phyloP scores from a whole-genome alignment of 805 yeast species.

The Kodamaea kaohsiungensis region DNA sequence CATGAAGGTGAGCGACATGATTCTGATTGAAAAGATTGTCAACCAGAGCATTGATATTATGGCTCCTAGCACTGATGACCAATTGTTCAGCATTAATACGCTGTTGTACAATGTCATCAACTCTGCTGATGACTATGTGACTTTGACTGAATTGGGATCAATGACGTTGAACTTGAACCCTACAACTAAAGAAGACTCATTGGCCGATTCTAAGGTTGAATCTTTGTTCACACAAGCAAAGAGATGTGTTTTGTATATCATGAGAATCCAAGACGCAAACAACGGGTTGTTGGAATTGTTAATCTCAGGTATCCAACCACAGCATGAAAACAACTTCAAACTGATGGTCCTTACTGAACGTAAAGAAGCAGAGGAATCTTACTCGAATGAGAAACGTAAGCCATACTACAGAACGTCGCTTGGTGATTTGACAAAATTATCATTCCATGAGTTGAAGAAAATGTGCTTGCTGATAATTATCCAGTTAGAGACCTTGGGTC shows the following conservation, averaged over 20 bases:
- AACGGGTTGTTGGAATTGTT: slow-evolving; percentile 64
- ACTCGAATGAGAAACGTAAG: slow-evolving; percentile 35
- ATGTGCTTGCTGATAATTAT: slow-evolving; percentile 72
- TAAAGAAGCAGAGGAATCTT: slow-evolving; percentile 27
- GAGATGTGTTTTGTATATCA: slow-evolving; percentile 76
- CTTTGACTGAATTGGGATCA: slow-evolving; percentile 52
- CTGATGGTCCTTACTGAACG: slow-evolving; percentile 53
- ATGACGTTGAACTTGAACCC: slow-evolving; percentile 61
- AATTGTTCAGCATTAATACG: slow-evolving; percentile 46
- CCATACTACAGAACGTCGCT: slow-evolving; percentile 49
- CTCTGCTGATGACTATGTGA: slow-evolving; percentile 42
- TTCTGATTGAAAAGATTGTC: slow-evolving; percentile 46
- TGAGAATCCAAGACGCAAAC: slow-evolving; percentile 75
- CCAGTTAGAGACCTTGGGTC: slow-evolving; percentile 69
- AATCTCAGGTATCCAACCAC: slow-evolving; percentile 62
- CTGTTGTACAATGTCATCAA: slow-evolving; percentile 40
- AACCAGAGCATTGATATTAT: slow-evolving; percentile 41
- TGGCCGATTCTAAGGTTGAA: slow-evolving; percentile 57
- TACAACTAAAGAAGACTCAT: slow-evolving; percentile 44
- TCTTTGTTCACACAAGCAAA: slow-evolving; percentile 74
- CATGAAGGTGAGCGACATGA: slow-evolving; percentile 48
- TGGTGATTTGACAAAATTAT: slow-evolving; percentile 48
- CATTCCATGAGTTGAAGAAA: slow-evolving; percentile 77
- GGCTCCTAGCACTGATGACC: slow-evolving; percentile 56
- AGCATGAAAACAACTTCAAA: slow-evolving; percentile 67